These are phyloP conservation scores for Trichoderma erinaceum DNA, from an alignment of 495 filamentous ascomycete genomes.

Conservation along the genomic window DNA sequence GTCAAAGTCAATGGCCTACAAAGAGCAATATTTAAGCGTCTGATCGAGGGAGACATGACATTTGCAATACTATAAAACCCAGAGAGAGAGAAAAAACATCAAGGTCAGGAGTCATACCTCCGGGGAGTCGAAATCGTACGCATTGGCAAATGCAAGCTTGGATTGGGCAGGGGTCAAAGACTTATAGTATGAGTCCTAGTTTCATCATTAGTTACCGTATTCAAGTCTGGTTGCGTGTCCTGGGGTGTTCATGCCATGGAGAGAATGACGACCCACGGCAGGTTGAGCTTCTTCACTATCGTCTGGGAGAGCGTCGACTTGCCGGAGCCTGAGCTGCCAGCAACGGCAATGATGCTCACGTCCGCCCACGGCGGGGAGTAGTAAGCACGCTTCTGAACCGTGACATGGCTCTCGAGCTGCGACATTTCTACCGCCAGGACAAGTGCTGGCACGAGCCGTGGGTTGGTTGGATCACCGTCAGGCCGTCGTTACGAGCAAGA, in stretches of 20 bases:
- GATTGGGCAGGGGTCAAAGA: constrained; percentile 68
- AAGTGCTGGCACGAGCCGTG: neutral
- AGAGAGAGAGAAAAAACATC: neutral
- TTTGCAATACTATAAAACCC: neutral
- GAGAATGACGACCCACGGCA: constrained; percentile 96
- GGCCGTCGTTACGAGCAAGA: constrained; percentile 8
- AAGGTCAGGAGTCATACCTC: constrained; percentile 38
- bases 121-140: constrained; percentile 94
- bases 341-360: constrained; percentile 89
- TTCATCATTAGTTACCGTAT: constrained; percentile 15
- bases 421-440: constrained; percentile 18
- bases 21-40: neutral
- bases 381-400: constrained; percentile 48
- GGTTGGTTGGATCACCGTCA: neutral
- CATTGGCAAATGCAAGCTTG: constrained; percentile 70
- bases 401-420: constrained; percentile 25
- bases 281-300: constrained; percentile 79
- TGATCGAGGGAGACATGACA: constrained; percentile 20
- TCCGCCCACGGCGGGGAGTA: constrained; percentile 95
- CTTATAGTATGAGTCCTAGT: constrained; percentile 94
- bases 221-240: constrained; percentile 10
- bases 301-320: constrained; percentile 94
- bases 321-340: constrained; percentile 91
- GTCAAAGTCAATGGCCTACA: constrained; percentile 86
- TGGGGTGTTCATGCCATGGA: constrained; percentile 65